Evolutionary conservation across 208 protist species (phyloP).

Genomic region (Herpetomonas samuelpessoai): DNA sequence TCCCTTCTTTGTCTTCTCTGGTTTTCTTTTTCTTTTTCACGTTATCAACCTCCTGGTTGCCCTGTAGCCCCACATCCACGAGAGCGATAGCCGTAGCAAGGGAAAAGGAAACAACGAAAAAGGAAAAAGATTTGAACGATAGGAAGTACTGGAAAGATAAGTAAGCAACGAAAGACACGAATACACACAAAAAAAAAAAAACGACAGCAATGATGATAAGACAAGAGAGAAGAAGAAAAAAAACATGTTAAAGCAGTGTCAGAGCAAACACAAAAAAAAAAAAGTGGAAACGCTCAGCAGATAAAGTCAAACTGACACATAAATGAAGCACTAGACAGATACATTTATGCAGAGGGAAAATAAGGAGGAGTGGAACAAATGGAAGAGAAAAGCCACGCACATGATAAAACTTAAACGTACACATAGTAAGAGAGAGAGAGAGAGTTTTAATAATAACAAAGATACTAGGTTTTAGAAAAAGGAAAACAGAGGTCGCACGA

Average conservation of each 20-base stretch:
- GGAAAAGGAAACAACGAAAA: conserved; percentile 7
- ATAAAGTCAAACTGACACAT: too few relatives aligned
- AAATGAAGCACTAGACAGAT: too few relatives aligned
- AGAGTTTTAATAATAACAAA: too few relatives aligned
- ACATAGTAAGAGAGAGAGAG: too few relatives aligned
- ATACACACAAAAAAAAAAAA: background rate
- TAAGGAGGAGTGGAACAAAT: too few relatives aligned
- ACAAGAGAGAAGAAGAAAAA: conserved; percentile 2
- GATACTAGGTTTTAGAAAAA: too few relatives aligned
- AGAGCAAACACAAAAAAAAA: conserved; percentile 9
- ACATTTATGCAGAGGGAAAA: too few relatives aligned
- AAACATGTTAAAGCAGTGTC: background rate
- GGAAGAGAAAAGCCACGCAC: too few relatives aligned
- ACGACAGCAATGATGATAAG: conserved; percentile 2
- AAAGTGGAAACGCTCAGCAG: too few relatives aligned
- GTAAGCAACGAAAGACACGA: background rate
- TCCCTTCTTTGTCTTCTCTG: conserved; percentile 12
- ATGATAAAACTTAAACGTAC: too few relatives aligned
- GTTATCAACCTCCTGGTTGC: conserved; percentile 3
- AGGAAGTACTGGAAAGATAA: conserved; percentile 2
- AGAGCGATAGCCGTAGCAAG: background rate
- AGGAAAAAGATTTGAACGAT: conserved; percentile 8
- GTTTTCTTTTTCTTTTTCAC: conserved; percentile 14
- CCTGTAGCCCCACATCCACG: background rate
- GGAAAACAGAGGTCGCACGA: too few relatives aligned